Conservation (phyloP, 495 filamentous ascomycete species). For the Pyrenula aspistea region DNA sequence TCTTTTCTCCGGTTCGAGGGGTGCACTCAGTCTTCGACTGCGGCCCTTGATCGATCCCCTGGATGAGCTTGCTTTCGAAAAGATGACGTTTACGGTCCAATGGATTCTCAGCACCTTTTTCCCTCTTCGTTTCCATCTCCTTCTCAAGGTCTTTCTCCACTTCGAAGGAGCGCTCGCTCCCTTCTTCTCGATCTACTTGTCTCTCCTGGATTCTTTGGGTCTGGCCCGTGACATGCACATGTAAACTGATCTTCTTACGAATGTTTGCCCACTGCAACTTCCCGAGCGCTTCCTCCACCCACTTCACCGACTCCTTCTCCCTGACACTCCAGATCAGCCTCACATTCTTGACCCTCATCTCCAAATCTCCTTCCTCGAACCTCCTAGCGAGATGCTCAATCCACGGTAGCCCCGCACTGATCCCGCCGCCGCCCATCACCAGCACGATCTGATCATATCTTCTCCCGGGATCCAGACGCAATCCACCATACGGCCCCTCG, state of each 20-base stretch:
- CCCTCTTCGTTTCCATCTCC: neutral
- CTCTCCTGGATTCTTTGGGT: neutral
- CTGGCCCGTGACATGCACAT: neutral
- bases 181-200: too few species aligned
- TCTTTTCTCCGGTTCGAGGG: neutral
- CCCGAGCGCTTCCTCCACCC: neutral
- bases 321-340: neutral
- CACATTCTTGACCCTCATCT: neutral
- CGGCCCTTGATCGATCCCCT: too few species aligned
- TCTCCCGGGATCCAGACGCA: neutral
- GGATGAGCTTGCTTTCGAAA: neutral
- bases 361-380: neutral
- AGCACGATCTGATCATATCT: constrained; percentile 10
- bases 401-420: constrained; percentile 12
- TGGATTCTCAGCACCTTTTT: too few species aligned
- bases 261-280: neutral
- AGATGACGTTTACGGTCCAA: too few species aligned
- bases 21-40: neutral
- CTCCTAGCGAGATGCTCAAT: constrained; percentile 1
- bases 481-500: constrained; percentile 15
- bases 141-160: neutral
- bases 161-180: neutral
- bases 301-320: neutral
- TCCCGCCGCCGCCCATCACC: constrained; percentile 14
- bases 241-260: neutral